Evolutionary conservation across 2,329 filamentous ascomycete species (phyloP), one percentile per base, ranked within the genome.

Genomic region (Penicillium sp.): DNA sequence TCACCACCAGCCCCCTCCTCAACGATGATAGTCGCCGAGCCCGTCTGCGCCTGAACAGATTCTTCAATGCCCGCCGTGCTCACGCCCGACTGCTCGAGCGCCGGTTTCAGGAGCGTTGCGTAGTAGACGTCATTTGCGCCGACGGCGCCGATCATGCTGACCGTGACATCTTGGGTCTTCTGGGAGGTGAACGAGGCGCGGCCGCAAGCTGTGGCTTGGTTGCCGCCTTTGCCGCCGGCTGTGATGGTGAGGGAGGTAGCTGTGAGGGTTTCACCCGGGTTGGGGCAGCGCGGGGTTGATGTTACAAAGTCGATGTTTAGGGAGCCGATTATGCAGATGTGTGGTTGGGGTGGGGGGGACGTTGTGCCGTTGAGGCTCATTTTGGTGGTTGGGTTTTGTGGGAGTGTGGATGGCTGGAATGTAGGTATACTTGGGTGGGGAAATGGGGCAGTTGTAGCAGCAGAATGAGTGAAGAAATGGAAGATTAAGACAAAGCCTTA

Each of bases 241-340:
- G 89, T 90, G 10, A 89, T 89, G 69, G 82, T 82, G 78, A 96
- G 92, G 28, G 85, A 86, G 64, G 80, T 86, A 49, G 90, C 85
- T 4, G 89, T 91, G 43, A 96, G 82, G 1, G 92, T 96, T 79
- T 96, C 92, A 63, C 92, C 92, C 0, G 88, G 87, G 0, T 82
- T 78, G 0, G 92, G 92, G 59, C 95, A 85, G 66, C 92, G 90
- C 5, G 90, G 81, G 22, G 92, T 93, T 69, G 90, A 86, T 53
- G 90, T 91, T 59, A 96, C 90, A 53, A 96, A 87, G 79, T 96
- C 92, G 74, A 91, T 90, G 79, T 96, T 96, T 60, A 96, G 85
- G 25, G 92, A 96, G 66, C 92, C 92, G 63, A 96, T 87, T 62
- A 96, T 84, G 64, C 88, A 88, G 75, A 96, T 93, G 39, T 63